Conservation (phyloP, 192 early-diverging fungal species). For the Backusella parvicylindrica region DNA sequence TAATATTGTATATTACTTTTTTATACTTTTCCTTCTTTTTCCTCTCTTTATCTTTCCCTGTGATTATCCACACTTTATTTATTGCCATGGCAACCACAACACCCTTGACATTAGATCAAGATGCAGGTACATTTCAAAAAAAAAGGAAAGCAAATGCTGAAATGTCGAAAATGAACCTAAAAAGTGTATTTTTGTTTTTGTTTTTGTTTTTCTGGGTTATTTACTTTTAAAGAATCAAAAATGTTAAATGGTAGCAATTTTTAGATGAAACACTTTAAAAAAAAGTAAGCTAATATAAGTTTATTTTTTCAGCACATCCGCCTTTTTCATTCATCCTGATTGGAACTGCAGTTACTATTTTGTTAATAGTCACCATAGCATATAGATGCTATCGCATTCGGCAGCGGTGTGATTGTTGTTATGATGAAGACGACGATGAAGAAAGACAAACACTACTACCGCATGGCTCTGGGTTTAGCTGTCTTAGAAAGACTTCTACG, state of each 20-base stretch:
- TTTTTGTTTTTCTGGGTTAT: too few relatives aligned
- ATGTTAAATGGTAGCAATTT: not conserved
- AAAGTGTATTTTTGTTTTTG: not conserved
- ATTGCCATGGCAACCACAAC: not conserved
- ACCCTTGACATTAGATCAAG: not conserved
- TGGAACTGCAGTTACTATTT: not conserved
- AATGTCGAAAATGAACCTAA: constrained; percentile 3
- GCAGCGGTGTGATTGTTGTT: not conserved
- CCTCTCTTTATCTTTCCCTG: not conserved
- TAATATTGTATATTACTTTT: not conserved
- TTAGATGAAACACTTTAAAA: not conserved
- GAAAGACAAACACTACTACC: constrained; percentile 8
- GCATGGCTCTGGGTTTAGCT: not conserved
- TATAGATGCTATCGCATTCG: not conserved
- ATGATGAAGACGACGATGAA: constrained; percentile 16
- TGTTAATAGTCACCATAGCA: not conserved
- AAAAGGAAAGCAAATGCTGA: not conserved
- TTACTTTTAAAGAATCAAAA: not conserved
- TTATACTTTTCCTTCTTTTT: not conserved
- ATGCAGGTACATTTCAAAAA: not conserved
- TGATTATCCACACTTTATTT: not conserved
- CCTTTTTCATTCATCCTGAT: not conserved
- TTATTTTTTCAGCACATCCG: not conserved
- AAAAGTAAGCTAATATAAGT: not conserved
- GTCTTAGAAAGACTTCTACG: constrained; percentile 6